Evolutionary conservation across 2,329 filamentous ascomycete genomes (phyloP).

Genomic region (Trichoderma brevicompactum): DNA sequence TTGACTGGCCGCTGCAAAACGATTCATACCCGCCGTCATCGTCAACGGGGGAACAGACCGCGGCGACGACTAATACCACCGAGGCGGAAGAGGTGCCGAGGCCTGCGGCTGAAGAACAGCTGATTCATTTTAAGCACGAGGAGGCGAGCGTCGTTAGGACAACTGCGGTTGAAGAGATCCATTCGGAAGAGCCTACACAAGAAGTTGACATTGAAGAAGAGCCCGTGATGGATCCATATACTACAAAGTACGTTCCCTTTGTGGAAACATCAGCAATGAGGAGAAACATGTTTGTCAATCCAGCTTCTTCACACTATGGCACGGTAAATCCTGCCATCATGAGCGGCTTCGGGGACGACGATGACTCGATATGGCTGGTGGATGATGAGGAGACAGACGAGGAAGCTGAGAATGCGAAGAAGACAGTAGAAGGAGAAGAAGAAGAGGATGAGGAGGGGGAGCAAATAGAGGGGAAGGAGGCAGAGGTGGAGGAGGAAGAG

Average conservation of each 20-base stretch:
- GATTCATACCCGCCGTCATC: constrained; percentile 13
- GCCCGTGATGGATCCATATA: constrained; percentile 17
- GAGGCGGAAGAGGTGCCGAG: background rate
- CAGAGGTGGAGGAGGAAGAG: background rate
- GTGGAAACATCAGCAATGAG: constrained; percentile 35
- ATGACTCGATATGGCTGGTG: constrained; percentile 37
- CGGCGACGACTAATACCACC: background rate
- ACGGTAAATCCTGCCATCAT: constrained; percentile 41
- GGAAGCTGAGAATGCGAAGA: constrained; percentile 20
- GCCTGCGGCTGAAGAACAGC: background rate
- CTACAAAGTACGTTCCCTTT: constrained; percentile 34
- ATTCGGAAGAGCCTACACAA: constrained; percentile 3
- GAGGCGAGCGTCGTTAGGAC: background rate
- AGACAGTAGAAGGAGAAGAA: background rate
- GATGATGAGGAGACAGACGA: constrained; percentile 38
- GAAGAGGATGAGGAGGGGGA: background rate
- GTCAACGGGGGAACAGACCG: background rate
- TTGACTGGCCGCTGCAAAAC: constrained; percentile 29
- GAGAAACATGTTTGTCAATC: constrained; percentile 37
- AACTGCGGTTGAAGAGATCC: background rate
- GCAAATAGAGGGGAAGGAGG: background rate
- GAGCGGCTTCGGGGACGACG: constrained; percentile 41
- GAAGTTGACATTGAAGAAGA: constrained; percentile 20
- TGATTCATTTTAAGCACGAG: background rate
- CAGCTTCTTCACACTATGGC: constrained; percentile 37